Conservation (phyloP, 2,329 filamentous ascomycete species). For the Podosphaera xanthii region DNA sequence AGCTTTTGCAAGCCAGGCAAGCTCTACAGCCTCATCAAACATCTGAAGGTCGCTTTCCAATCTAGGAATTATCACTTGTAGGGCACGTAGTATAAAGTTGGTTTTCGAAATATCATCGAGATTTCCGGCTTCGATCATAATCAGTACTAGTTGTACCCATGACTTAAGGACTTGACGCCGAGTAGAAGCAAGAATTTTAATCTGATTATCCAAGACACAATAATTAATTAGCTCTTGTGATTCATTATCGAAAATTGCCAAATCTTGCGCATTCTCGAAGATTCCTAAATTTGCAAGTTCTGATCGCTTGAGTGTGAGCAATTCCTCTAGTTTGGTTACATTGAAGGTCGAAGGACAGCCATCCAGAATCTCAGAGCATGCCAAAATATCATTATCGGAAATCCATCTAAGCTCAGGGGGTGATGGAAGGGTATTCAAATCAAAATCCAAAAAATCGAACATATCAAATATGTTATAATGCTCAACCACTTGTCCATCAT, state of each 20-base stretch:
- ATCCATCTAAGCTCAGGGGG: conserved; percentile 36
- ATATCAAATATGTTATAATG: conserved; percentile 73
- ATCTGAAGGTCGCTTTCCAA: conserved; percentile 54
- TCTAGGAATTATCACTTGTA: conserved; percentile 74
- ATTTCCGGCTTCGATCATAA: conserved; percentile 65
- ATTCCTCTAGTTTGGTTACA: conserved; percentile 45
- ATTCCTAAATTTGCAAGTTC: conserved; percentile 30
- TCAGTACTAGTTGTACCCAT: conserved; percentile 66
- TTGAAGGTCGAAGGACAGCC: conserved; percentile 40
- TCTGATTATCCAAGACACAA: conserved; percentile 39
- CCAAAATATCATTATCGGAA: conserved; percentile 39
- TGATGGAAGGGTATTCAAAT: conserved; percentile 23
- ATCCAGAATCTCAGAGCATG: conserved; percentile 37
- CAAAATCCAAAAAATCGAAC: conserved; percentile 66
- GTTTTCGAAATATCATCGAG: conserved; percentile 50
- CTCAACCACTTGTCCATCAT: conserved; percentile 38
- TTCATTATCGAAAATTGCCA: conserved; percentile 30
- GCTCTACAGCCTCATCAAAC: conserved; percentile 45
- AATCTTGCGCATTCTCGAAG: conserved; percentile 26
- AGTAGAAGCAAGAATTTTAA: conserved; percentile 25
- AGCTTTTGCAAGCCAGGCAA: conserved; percentile 53
- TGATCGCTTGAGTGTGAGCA: conserved; percentile 46
- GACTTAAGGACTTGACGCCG: conserved; percentile 50
- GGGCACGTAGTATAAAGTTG: conserved; percentile 60
- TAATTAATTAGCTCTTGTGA: conserved; percentile 36